These are phyloP conservation scores for Quercus aquifolioides DNA, from an alignment of 306 rosid genomes.

Conservation along the genomic window DNA sequence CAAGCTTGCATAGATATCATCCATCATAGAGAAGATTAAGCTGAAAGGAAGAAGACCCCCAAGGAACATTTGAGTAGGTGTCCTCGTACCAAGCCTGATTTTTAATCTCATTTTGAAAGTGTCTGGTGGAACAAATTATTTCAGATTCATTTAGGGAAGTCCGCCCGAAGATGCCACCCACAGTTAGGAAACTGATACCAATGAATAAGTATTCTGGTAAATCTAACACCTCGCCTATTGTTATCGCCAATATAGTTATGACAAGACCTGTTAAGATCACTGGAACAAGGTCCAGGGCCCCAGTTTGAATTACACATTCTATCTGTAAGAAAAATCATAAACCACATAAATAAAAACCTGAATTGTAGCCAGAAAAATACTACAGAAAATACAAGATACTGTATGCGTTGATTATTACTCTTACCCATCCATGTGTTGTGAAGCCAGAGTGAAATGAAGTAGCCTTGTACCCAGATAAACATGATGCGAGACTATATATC, in stretches of 20 bases:
- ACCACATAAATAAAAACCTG: background rate
- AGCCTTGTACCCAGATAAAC: slow-evolving; percentile 1
- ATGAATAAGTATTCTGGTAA: too few species aligned
- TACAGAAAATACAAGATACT: background rate
- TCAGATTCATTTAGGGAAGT: too few species aligned
- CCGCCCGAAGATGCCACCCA: too few species aligned
- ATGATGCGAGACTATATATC: slow-evolving; percentile 2
- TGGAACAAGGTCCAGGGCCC: slow-evolving; percentile 12
- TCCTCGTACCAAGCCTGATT: too few species aligned
- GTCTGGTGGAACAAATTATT: too few species aligned
- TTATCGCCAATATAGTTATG: background rate
- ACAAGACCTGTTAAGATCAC: background rate
- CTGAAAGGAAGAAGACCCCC: background rate
- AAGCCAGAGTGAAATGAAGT: slow-evolving; percentile 10
- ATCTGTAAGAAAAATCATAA: background rate
- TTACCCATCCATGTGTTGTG: slow-evolving; percentile 9
- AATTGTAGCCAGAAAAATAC: background rate
- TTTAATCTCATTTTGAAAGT: too few species aligned
- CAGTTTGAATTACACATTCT: slow-evolving; percentile 25
- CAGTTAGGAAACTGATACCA: too few species aligned
- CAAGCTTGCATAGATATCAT: slow-evolving; percentile 25
- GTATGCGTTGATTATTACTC: background rate
- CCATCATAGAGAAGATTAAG: slow-evolving; percentile 11
- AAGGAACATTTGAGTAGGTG: too few species aligned
- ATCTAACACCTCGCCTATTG: too few species aligned